Conservation (phyloP, 2,329 filamentous ascomycete species). For the Monilinia aucupariae region DNA sequence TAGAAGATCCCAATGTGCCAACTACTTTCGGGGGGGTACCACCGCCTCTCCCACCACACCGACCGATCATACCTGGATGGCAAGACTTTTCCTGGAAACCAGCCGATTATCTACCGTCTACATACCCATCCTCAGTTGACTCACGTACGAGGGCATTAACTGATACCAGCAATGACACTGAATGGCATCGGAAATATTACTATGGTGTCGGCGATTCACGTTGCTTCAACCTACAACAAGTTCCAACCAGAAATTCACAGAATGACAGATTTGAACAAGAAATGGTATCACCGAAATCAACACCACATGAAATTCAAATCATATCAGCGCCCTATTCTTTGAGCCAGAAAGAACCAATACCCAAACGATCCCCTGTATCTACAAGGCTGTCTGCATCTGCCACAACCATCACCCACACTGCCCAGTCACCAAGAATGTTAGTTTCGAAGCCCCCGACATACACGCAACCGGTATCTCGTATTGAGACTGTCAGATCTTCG, state of each 20-base stretch:
- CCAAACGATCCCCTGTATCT: background rate
- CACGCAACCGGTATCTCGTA: background rate
- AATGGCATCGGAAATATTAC: constrained; percentile 14
- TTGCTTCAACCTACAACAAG: background rate
- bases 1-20: constrained; percentile 13
- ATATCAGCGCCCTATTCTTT: background rate
- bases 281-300: constrained; percentile 14
- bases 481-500: background rate
- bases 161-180: background rate
- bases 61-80: constrained; percentile 12
- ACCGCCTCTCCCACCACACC: constrained; percentile 4
- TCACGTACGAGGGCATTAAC: background rate
- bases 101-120: background rate
- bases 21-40: constrained; percentile 1
- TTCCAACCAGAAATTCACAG: background rate
- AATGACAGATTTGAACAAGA: background rate
- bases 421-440: background rate
- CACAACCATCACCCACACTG: background rate
- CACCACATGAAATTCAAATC: constrained; percentile 16
- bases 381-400: background rate
- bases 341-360: background rate
- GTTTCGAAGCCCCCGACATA: background rate
- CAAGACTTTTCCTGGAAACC: constrained; percentile 14
- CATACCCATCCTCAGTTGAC: background rate
- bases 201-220: background rate